A percentile compares a stretch with the other conserved stretches of the same genome.
Conservation (phyloP, 352 stramenopile species). For the Pythium brachiatum region DNA sequence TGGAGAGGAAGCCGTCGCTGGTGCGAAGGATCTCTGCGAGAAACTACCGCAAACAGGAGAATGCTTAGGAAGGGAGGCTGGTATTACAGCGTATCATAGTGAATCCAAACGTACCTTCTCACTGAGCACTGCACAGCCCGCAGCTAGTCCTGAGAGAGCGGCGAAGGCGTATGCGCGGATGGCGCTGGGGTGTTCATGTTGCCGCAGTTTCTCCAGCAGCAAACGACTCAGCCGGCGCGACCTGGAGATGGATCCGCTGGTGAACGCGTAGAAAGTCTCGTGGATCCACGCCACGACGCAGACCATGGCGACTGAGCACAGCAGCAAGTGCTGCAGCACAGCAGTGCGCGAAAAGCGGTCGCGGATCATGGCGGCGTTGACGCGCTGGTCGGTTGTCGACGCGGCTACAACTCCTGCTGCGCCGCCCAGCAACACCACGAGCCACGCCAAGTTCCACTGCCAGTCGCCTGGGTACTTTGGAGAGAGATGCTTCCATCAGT, state of each 20-base stretch:
- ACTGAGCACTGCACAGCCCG: slow-evolving; percentile 26
- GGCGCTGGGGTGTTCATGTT: background rate
- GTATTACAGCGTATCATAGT: background rate
- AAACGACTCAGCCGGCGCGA: background rate
- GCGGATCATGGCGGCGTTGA: slow-evolving; percentile 7
- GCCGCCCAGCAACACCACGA: slow-evolving; percentile 12
- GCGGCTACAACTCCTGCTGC: background rate
- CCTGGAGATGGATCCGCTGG: background rate
- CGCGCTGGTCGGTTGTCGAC: background rate
- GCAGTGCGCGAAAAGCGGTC: slow-evolving; percentile 6
- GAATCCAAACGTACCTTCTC: slow-evolving; percentile 31
- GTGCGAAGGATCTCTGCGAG: slow-evolving; percentile 11
- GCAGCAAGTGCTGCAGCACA: slow-evolving; percentile 23
- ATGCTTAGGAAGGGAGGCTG: too few relatives aligned
- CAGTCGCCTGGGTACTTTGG: slow-evolving; percentile 1
- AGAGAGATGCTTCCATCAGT: background rate
- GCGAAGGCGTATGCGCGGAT: slow-evolving; percentile 28
- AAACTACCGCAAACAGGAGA: slow-evolving; percentile 11
- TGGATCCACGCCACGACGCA: slow-evolving; percentile 19
- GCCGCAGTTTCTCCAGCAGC: background rate
- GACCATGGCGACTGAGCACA: slow-evolving; percentile 18
- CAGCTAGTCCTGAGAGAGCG: slow-evolving; percentile 26
- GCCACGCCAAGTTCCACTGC: background rate
- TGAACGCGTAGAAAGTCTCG: slow-evolving; percentile 17
- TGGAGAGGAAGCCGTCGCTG: background rate